Conservation (phyloP, 1,284 basidiomycete genomes). For the Fomitopsis schrenkii region DNA sequence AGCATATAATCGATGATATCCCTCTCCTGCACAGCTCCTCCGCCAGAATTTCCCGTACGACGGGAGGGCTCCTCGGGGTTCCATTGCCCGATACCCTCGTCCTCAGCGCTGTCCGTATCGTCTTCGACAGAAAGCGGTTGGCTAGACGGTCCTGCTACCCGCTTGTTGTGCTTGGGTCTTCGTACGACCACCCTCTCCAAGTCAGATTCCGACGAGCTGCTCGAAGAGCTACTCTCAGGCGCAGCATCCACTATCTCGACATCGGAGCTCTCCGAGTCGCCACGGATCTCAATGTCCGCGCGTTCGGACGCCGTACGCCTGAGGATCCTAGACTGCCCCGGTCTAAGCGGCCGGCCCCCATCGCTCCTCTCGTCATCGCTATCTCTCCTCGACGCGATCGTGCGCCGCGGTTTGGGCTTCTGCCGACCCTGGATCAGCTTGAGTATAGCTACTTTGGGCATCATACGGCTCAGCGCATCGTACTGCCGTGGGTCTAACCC, state of each 20-base stretch:
- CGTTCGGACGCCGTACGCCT: constrained; percentile 8
- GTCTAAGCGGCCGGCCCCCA: constrained; percentile 15
- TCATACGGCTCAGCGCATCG: constrained; percentile 15
- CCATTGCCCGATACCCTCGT: constrained; percentile 6
- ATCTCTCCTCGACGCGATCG: not conserved
- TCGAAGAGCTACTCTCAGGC: not conserved
- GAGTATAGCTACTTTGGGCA: constrained; percentile 14
- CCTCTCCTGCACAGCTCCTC: constrained; percentile 16
- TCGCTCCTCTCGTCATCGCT: not conserved
- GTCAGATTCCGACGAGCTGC: constrained; percentile 4
- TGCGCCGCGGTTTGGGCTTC: not conserved
- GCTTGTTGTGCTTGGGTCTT: not conserved
- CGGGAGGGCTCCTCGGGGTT: not conserved
- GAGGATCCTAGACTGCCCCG: constrained; percentile 20
- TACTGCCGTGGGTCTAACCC: constrained; percentile 7
- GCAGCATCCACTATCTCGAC: constrained; percentile 8
- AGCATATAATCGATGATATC: constrained; percentile 26
- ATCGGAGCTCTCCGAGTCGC: constrained; percentile 26
- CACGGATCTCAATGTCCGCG: constrained; percentile 16
- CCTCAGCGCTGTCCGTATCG: constrained; percentile 1
- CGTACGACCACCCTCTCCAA: constrained; percentile 3
- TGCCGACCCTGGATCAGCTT: constrained; percentile 6
- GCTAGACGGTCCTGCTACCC: not conserved
- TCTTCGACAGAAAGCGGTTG: not conserved
- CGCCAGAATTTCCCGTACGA: not conserved